These are phyloP conservation scores for Megacollybia marginata DNA, from an alignment of 768 basidiomycete species.

Conservation along the genomic window DNA sequence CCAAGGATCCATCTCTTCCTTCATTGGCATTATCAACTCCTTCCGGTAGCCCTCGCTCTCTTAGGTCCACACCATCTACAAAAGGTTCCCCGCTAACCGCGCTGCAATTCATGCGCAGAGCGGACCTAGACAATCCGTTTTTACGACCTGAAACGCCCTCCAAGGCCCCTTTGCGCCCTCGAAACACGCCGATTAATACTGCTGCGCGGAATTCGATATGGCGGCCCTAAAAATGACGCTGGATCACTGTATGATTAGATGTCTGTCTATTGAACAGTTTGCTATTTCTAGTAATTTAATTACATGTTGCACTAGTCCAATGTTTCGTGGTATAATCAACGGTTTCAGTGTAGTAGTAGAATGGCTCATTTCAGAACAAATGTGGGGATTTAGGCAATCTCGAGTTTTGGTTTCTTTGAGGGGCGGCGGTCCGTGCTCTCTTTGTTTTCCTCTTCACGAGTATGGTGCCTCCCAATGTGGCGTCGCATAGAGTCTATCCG, in stretches of 20 bases:
- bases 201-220: conserved; percentile 51
- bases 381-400: too few relatives aligned
- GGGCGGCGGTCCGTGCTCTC: too few relatives aligned
- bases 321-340: too few relatives aligned
- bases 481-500: background rate
- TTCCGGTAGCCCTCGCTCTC: conserved; percentile 42
- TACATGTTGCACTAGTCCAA: too few relatives aligned
- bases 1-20: conserved; percentile 46
- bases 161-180: conserved; percentile 40
- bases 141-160: conserved; percentile 62
- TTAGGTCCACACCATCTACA: conserved; percentile 44
- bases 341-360: too few relatives aligned
- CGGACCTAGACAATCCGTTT: conserved; percentile 48
- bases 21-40: conserved; percentile 62
- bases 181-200: conserved; percentile 33
- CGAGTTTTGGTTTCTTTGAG: too few relatives aligned
- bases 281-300: too few relatives aligned
- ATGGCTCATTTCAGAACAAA: too few relatives aligned
- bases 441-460: too few relatives aligned
- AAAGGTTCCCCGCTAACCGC: conserved; percentile 73
- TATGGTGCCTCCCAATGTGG: too few relatives aligned
- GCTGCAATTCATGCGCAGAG: conserved; percentile 80
- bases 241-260: background rate
- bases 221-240: conserved; percentile 43
- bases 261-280: background rate